phyloP scores from a whole-genome alignment of 352 stramenopile species.

The Phytophthora cryptogea region DNA sequence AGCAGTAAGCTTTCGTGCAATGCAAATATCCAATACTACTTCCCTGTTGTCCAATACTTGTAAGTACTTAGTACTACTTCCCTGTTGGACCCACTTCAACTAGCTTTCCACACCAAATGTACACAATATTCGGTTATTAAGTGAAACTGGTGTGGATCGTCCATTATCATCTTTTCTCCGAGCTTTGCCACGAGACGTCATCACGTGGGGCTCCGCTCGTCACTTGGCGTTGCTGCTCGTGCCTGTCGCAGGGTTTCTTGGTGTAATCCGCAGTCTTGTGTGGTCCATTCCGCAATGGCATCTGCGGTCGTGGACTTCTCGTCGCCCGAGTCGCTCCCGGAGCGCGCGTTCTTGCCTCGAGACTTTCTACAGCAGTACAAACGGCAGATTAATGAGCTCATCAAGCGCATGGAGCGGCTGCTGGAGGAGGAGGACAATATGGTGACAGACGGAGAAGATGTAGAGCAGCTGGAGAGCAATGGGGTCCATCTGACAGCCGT shows the following conservation, averaged over 20 bases:
- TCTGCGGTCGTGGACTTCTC: conserved; percentile 13
- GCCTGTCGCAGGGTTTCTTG: not conserved
- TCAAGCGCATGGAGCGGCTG: conserved; percentile 59
- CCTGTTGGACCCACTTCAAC: too few species aligned
- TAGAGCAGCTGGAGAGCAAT: conserved; percentile 32
- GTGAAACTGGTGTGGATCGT: conserved; percentile 2
- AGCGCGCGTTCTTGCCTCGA: conserved; percentile 54
- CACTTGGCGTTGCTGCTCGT: conserved; percentile 3
- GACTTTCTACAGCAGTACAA: conserved; percentile 68
- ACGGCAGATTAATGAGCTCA: conserved; percentile 59
- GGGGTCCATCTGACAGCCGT: conserved; percentile 45
- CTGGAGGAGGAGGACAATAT: conserved; percentile 64
- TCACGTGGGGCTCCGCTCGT: not conserved
- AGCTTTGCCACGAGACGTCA: not conserved
- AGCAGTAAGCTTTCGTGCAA: conserved; percentile 32
- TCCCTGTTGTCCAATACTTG: too few species aligned
- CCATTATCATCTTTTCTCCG: conserved; percentile 20
- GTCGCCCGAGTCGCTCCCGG: conserved; percentile 47
- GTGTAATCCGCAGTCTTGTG: not conserved
- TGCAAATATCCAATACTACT: not conserved
- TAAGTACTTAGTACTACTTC: too few species aligned
- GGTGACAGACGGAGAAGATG: conserved; percentile 47
- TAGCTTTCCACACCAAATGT: not conserved
- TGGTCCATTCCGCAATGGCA: not conserved
- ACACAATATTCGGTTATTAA: not conserved